Percentiles rank a stretch among this genome's conserved stretches.
phyloP scores from a whole-genome alignment of 768 basidiomycete genomes.

The Leccinum variicolor region DNA sequence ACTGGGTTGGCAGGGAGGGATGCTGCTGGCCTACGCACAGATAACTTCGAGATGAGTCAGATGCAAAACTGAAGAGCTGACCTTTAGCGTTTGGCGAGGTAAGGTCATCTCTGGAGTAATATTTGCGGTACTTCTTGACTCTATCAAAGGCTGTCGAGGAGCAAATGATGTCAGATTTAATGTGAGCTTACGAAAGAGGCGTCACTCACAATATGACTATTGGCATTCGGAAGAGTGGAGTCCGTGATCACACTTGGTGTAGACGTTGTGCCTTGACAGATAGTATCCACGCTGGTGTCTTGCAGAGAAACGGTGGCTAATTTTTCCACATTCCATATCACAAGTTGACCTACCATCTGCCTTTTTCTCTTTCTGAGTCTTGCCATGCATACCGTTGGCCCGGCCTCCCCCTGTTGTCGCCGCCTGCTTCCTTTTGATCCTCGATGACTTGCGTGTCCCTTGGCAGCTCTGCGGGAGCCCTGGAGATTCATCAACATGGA shows the following conservation, averaged over 20 bases:
- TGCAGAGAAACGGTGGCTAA: not conserved
- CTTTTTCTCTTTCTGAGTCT: conserved; percentile 6
- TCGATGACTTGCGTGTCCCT: conserved; percentile 16
- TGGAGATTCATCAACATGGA: conserved; percentile 35
- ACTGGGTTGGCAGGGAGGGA: not conserved
- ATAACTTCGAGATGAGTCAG: not conserved
- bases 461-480: conserved; percentile 2
- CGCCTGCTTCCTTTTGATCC: conserved; percentile 13
- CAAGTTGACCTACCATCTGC: not conserved
- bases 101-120: not conserved
- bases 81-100: conserved; percentile 8
- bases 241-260: not conserved
- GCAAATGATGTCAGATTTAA: not conserved
- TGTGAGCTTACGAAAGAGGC: not conserved
- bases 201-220: conserved; percentile 8
- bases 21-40: conserved; percentile 5
- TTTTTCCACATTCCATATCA: not conserved
- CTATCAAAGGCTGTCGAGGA: conserved; percentile 1
- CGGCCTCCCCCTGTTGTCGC: conserved; percentile 1
- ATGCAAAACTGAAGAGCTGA: conserved; percentile 7
- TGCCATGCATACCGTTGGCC: conserved; percentile 29
- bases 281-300: not conserved
- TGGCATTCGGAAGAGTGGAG: not conserved
- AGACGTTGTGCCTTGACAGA: not conserved
- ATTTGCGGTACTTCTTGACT: not conserved